Evolutionary conservation across 768 basidiomycete species (phyloP).

Genomic region (Amyloporia xantha): DNA sequence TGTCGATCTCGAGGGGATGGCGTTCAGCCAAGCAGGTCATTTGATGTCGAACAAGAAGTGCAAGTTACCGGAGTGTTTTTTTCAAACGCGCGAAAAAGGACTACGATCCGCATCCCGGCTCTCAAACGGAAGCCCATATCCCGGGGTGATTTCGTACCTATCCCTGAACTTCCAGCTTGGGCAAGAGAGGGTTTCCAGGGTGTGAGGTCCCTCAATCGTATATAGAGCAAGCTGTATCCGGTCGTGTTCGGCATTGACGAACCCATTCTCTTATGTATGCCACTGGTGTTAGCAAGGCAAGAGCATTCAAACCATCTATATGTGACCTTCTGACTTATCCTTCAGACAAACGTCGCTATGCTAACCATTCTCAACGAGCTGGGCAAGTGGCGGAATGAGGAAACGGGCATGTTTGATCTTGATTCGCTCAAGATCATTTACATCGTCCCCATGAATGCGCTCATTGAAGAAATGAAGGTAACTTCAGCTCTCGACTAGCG

Average conservation of each 20-base stretch:
- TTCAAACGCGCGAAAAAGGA: conserved; percentile 96
- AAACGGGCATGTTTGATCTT: conserved; percentile 74
- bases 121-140: conserved; percentile 69
- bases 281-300: conserved; percentile 95
- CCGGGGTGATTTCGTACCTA: conserved; percentile 64
- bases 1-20: conserved; percentile 89
- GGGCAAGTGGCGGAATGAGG: conserved; percentile 77
- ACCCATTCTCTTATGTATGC: conserved; percentile 91
- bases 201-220: conserved; percentile 74
- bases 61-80: conserved; percentile 95
- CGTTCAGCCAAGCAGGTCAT: conserved; percentile 94
- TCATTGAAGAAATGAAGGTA: conserved; percentile 98
- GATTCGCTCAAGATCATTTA: conserved; percentile 95
- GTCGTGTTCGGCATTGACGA: conserved; percentile 93
- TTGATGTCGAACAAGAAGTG: conserved; percentile 99
- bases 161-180: conserved; percentile 78
- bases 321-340: conserved; percentile 15
- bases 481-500: conserved; percentile 73
- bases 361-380: conserved; percentile 90
- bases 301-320: conserved; percentile 13
- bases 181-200: conserved; percentile 78
- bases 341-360: conserved; percentile 96
- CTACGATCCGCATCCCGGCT: conserved; percentile 93
- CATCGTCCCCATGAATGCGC: conserved; percentile 98
- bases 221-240: conserved; percentile 92